Evolutionary conservation across 2,329 filamentous ascomycete species (phyloP).

Genomic region (Aspergillus ochraceus): DNA sequence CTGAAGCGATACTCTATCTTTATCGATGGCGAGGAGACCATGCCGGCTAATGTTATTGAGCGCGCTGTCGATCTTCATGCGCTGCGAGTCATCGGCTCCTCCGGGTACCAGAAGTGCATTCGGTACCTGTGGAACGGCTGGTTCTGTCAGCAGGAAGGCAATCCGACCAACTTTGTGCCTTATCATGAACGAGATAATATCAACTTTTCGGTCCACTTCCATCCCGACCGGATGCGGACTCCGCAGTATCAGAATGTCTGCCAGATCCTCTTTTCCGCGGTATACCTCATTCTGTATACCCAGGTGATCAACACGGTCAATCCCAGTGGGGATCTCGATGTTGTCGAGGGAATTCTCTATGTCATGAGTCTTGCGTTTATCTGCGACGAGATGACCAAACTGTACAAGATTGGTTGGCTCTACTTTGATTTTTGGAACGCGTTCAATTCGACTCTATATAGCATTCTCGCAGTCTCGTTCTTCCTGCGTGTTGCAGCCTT

Average conservation of each 20-base stretch:
- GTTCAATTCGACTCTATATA: conserved; percentile 84
- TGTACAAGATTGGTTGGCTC: conserved; percentile 89
- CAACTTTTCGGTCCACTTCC: conserved; percentile 76
- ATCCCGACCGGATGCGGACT: conserved; percentile 91
- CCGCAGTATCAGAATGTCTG: conserved; percentile 90
- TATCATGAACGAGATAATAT: conserved; percentile 81
- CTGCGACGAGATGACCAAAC: conserved; percentile 81
- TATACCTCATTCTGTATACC: conserved; percentile 85
- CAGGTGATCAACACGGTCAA: conserved; percentile 94
- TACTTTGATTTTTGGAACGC: conserved; percentile 97
- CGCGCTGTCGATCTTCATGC: conserved; percentile 92
- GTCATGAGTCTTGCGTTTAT: conserved; percentile 89
- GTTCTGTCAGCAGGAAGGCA: conserved; percentile 92
- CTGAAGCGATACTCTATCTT: conserved; percentile 87
- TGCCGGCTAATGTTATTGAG: conserved; percentile 85
- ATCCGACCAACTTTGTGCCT: conserved; percentile 84
- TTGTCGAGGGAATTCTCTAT: conserved; percentile 81
- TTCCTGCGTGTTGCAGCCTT: conserved; percentile 77
- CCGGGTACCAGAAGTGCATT: conserved; percentile 95
- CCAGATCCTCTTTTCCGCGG: conserved; percentile 78
- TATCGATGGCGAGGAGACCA: conserved; percentile 67
- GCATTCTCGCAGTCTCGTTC: conserved; percentile 75
- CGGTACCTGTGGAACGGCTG: conserved; percentile 91
- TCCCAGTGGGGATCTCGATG: conserved; percentile 75
- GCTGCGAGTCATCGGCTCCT: conserved; percentile 81